These are phyloP conservation scores for Blastocystis sp. DNA, from an alignment of 352 stramenopile species.

Conservation along the genomic window DNA sequence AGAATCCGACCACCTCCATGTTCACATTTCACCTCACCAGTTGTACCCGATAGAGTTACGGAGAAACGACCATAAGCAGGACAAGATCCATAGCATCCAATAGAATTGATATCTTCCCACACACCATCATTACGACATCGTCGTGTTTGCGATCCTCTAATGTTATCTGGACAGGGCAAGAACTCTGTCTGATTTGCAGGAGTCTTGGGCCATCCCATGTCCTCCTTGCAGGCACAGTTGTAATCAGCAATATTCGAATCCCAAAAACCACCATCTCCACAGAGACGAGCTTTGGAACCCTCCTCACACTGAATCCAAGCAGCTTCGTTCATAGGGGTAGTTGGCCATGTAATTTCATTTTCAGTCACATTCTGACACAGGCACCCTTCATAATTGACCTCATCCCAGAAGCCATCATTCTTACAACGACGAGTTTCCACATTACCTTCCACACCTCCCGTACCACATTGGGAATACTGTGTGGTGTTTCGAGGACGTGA, in stretches of 20 bases:
- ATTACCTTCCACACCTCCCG: not conserved
- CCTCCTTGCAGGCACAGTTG: not conserved
- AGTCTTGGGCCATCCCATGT: not conserved
- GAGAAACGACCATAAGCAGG: constrained; percentile 6
- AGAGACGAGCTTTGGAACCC: constrained; percentile 26
- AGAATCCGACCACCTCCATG: not conserved
- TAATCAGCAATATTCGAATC: not conserved
- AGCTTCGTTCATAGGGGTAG: not conserved
- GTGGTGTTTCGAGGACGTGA: not conserved
- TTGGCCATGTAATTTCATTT: not conserved
- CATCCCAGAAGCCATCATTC: not conserved
- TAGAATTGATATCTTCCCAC: not conserved
- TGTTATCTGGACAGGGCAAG: constrained; percentile 10
- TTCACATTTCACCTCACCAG: not conserved
- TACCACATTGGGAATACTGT: not conserved
- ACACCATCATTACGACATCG: not conserved
- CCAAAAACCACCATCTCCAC: not conserved
- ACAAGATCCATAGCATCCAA: constrained; percentile 8
- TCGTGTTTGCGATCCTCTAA: not conserved
- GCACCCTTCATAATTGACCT: not conserved
- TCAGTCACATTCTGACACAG: not conserved
- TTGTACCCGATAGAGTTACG: not conserved
- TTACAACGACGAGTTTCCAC: not conserved
- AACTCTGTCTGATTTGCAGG: not conserved
- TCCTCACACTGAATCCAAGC: not conserved